Evolutionary conservation across 83 land plant species (phyloP), one percentile per base, ranked within the genome.

Genomic region (Picea mariana): DNA sequence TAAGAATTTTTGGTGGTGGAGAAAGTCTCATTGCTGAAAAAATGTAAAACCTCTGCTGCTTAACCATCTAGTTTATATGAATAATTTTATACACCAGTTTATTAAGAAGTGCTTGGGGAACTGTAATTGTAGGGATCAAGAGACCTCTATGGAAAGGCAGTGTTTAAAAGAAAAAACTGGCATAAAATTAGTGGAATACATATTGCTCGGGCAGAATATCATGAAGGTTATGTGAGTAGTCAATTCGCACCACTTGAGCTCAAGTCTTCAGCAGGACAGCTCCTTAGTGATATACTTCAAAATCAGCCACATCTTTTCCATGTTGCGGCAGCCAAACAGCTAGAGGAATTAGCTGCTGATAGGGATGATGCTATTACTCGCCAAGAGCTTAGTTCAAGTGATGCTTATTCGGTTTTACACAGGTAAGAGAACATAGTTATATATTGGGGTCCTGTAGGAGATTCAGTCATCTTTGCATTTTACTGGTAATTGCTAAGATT

Each of bases 201-300:
- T 5, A 71, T 82, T 18, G 89, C 87, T 6, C 81, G 81, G 47
- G 84, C 87, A 3, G 81, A 76, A 44, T 73, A 65, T 62, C 67
- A 68, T 65, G 77, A 77, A 65, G 68, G 79, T 27, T 80, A 87
- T n/a, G 71, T 13, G 67, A 67, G 86, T 38, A 61, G 82, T 73
- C 55, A 84, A 26, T 80, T 87, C 68, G 82, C 89, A 60, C 96
- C 96, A 18, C 87, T 90, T 38, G 89, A 89, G 83, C 90, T 89
- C 58, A 79, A 73, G 73, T 85, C 95, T 17, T 60, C 83, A 11
- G 79, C 91, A 9, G 96, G 93, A 71, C 90, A 85, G 86, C 82
- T 81, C 67, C 78, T 94, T 60, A 77, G 81, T 73, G 80, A 83
- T 17, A 81, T 92, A 21, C 77, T 94, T 73, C 83, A 90, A 81